These are phyloP conservation scores for Saccharomycopsis sp. DNA, from an alignment of 805 yeast species.

Conservation along the genomic window DNA sequence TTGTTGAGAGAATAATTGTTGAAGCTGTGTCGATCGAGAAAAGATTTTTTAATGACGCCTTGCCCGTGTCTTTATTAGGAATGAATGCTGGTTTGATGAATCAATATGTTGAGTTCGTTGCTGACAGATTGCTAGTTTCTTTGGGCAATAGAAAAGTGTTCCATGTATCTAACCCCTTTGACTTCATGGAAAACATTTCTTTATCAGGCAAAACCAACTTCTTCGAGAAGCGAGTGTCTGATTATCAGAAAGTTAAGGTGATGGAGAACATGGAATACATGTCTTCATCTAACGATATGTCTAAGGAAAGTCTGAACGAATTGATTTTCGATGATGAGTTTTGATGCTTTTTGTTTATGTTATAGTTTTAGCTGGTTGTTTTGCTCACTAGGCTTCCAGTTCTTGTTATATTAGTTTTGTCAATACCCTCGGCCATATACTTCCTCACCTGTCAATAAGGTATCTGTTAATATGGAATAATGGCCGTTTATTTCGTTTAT, in stretches of 20 bases:
- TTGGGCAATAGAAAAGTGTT: slow-evolving; percentile 84
- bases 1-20: slow-evolving; percentile 78
- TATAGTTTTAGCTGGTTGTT: too few relatives aligned
- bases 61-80: slow-evolving; percentile 88
- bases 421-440: too few relatives aligned
- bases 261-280: slow-evolving; percentile 55
- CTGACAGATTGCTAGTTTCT: slow-evolving; percentile 88
- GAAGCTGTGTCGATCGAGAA: slow-evolving; percentile 95
- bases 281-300: background rate
- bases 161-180: slow-evolving; percentile 90
- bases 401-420: too few relatives aligned
- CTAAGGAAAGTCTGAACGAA: background rate
- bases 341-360: background rate
- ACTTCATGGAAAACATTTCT: slow-evolving; percentile 98
- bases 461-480: too few relatives aligned
- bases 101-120: slow-evolving; percentile 96
- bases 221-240: slow-evolving; percentile 97
- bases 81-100: slow-evolving; percentile 93
- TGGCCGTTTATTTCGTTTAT: too few relatives aligned
- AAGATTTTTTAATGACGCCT: slow-evolving; percentile 89
- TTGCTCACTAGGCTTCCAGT: too few relatives aligned
- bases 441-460: too few relatives aligned
- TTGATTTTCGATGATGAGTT: slow-evolving; percentile 18
- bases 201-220: slow-evolving; percentile 98
- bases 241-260: slow-evolving; percentile 98